A percentile compares a stretch with the other conserved stretches of the same genome.
Conservation (phyloP, 163 green algal genomes). For the Volvox carteri region DNA sequence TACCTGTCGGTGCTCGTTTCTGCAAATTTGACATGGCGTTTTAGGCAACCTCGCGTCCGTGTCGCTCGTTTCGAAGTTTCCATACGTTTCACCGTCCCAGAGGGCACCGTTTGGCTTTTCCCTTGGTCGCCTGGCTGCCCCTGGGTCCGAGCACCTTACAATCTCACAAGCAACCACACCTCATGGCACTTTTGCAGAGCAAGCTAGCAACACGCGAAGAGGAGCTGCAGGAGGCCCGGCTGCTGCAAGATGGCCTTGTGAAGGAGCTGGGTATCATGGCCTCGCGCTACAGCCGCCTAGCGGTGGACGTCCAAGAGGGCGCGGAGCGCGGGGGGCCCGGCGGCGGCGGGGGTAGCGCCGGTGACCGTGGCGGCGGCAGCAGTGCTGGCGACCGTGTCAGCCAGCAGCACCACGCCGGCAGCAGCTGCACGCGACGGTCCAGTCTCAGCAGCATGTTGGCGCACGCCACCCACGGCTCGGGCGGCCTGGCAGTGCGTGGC, state of each 20-base stretch:
- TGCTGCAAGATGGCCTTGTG: conserved; percentile 66
- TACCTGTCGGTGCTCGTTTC: too few species aligned
- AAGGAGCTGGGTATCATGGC: conserved; percentile 69
- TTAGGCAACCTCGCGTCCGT: too few species aligned
- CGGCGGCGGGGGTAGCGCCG: too few species aligned
- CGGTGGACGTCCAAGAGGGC: conserved; percentile 43
- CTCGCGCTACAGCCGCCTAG: conserved; percentile 45
- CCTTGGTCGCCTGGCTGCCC: too few species aligned
- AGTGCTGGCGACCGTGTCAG: background rate
- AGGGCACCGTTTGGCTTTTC: too few species aligned
- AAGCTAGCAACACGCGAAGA: conserved; percentile 51
- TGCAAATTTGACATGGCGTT: too few species aligned
- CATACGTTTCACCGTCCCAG: too few species aligned
- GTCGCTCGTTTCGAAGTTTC: too few species aligned
- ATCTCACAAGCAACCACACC: too few species aligned
- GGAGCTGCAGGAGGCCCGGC: conserved; percentile 59
- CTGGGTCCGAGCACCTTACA: too few species aligned
- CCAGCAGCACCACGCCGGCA: conserved; percentile 25
- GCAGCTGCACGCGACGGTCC: conserved; percentile 42
- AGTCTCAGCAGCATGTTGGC: conserved; percentile 41
- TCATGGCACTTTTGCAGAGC: too few species aligned
- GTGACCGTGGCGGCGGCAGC: too few species aligned
- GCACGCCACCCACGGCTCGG: background rate
- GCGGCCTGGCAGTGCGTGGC: background rate
- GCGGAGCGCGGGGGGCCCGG: background rate